phyloP scores from a whole-genome alignment of 2,329 filamentous ascomycete species.

The Epichloe hybrida region DNA sequence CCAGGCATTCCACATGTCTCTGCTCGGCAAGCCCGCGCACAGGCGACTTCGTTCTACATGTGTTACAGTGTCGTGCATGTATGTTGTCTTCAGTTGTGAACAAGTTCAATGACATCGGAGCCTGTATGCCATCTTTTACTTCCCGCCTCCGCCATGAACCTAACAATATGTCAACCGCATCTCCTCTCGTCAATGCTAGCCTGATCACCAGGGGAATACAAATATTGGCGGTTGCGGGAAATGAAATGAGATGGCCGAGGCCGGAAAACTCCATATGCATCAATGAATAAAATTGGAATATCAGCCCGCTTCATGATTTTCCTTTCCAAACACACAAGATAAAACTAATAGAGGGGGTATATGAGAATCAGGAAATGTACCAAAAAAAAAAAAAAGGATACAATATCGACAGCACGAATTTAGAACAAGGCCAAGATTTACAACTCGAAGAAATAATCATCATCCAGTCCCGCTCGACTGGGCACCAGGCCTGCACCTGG shows the following conservation, averaged over 20 bases:
- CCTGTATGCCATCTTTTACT: neutral
- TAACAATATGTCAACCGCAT: neutral
- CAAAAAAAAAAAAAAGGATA: neutral
- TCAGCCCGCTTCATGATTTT: neutral
- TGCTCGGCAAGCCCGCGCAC: neutral
- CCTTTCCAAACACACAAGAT: neutral
- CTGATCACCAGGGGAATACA: neutral
- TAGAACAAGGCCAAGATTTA: conserved; percentile 15
- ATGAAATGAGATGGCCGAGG: neutral
- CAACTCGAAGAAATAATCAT: conserved; percentile 86
- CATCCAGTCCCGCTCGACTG: conserved; percentile 70
- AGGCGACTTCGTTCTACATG: no score
- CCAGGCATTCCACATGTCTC: neutral
- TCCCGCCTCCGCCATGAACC: neutral
- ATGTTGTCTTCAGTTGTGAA: no score
- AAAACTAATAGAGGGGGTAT: neutral
- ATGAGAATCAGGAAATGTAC: neutral
- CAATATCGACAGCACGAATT: no score
- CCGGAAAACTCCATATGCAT: neutral
- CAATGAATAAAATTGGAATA: neutral
- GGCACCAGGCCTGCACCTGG: conserved; percentile 66
- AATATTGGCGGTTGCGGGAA: no score
- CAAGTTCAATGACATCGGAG: neutral
- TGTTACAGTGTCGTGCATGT: no score
- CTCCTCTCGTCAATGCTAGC: neutral